Conservation (phyloP, 192 early-diverging fungal genomes). For the Coemansia sp. region DNA sequence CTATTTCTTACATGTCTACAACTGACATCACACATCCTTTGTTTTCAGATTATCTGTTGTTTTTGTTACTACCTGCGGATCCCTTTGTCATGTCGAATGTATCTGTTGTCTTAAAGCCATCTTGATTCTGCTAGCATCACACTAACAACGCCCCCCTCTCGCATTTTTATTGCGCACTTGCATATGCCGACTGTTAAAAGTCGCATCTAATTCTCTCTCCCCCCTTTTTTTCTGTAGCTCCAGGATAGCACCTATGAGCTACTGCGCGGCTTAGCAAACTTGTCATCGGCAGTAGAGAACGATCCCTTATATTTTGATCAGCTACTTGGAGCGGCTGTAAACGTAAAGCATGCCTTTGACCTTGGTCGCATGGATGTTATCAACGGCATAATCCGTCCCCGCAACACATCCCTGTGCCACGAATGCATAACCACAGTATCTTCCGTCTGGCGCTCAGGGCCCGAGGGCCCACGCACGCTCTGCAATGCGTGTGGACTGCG, state of each 20-base stretch:
- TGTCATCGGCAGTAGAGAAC: constrained; percentile 43
- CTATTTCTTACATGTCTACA: not conserved
- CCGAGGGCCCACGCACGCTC: constrained; percentile 55
- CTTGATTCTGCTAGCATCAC: not conserved
- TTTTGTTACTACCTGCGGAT: no score
- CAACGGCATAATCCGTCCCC: constrained; percentile 51
- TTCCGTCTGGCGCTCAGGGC: constrained; percentile 55
- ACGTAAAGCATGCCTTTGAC: constrained; percentile 56
- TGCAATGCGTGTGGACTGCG: constrained; percentile 66
- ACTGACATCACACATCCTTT: constrained; percentile 1
- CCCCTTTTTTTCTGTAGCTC: constrained; percentile 27
- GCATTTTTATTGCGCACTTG: no score
- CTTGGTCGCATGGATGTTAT: constrained; percentile 53
- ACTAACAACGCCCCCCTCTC: no score
- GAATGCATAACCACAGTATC: constrained; percentile 57
- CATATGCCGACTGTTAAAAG: no score
- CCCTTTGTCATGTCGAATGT: not conserved
- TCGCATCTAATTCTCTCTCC: not conserved
- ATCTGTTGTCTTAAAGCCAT: not conserved
- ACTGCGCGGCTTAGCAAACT: constrained; percentile 42
- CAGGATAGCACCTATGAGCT: constrained; percentile 55
- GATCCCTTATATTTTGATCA: constrained; percentile 57
- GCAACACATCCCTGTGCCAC: constrained; percentile 56
- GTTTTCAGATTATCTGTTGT: not conserved
- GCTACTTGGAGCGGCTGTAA: constrained; percentile 50